A percentile compares a stretch with the other conserved stretches of the same genome.
Conservation (phyloP, 2,329 filamentous ascomycete species). For the Fusarium pseudoanthophilum region DNA sequence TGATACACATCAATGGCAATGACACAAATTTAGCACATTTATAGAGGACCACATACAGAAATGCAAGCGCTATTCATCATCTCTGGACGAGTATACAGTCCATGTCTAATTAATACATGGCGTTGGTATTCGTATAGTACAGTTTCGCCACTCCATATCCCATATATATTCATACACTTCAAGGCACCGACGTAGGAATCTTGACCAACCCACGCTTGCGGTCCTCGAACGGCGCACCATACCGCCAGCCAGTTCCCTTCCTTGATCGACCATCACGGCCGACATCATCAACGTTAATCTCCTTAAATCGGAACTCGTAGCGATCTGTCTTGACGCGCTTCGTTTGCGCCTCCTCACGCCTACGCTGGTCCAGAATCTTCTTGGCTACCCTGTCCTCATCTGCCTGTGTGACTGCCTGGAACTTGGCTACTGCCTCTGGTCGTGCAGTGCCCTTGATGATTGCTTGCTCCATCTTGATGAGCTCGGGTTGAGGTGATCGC, state of each 20-base stretch:
- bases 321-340: slow-evolving; percentile 61
- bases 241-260: slow-evolving; percentile 68
- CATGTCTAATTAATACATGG: slow-evolving; percentile 38
- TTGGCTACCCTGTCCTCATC: slow-evolving; percentile 55
- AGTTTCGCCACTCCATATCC: slow-evolving; percentile 32
- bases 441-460: slow-evolving; percentile 51
- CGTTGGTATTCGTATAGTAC: slow-evolving; percentile 44
- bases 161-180: slow-evolving; percentile 42
- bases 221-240: slow-evolving; percentile 71
- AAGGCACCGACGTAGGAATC: slow-evolving; percentile 72
- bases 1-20: not conserved
- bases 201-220: slow-evolving; percentile 72
- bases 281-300: slow-evolving; percentile 66
- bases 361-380: slow-evolving; percentile 46
- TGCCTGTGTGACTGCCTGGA: slow-evolving; percentile 56
- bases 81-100: slow-evolving; percentile 11
- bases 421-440: slow-evolving; percentile 53
- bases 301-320: slow-evolving; percentile 72
- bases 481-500: slow-evolving; percentile 70
- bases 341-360: slow-evolving; percentile 54
- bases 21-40: not conserved
- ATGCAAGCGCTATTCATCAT: slow-evolving; percentile 21
- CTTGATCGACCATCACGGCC: slow-evolving; percentile 64
- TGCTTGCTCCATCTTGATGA: slow-evolving; percentile 66
- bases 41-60: not conserved